Evolutionary conservation across 257 asterid genomes (phyloP), one percentile per base, ranked within the genome.

Genomic region (Solanum chilense): DNA sequence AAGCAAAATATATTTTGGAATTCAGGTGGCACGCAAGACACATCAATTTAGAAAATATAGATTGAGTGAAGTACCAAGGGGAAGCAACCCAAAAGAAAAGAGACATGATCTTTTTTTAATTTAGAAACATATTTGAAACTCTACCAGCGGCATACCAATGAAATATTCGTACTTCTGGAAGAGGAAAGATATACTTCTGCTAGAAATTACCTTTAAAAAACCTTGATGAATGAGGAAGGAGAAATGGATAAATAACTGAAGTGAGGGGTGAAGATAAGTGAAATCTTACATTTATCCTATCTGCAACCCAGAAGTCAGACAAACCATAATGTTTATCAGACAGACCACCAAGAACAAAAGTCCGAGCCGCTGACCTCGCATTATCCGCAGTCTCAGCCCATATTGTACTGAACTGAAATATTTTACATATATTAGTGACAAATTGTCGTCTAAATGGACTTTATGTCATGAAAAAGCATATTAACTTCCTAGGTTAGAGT

Each of bases 311-410:
- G 96, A 97, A 97, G 90, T 90, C 94, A 93, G 93, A 92, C 92
- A 94, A 84, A 74, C 98, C 99, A 49, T 92, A 94, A 87, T 94
- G 91, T 89, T 93, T 94, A 80, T 91, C 96, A 1, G 98, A 93
- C 68, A 97, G 96, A 78, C 99, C 98, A 18, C 98, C 98, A 49
- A 97, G 94, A 88, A 97, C 94, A 81, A 94, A 91, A 52, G 93
- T 88, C 66, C 99, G 94, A 18, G 99, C 98, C 86, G 98, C 98
- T 60, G 98, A 93, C 89, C 99, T 87, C 52, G 98, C 99, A 88
- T 94, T 94, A 89, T 97, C 95, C 74, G 98, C 96, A 1, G 98
- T 92, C 92, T 94, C 98, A 3, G 98, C 98, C 98, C 98, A 97
- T 85, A 95, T 97, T 44, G 99, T 97, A 88, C 98, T 97, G 89